Evolutionary conservation across 148 eudicot species (phyloP).

Genomic region (Camellia japonica): DNA sequence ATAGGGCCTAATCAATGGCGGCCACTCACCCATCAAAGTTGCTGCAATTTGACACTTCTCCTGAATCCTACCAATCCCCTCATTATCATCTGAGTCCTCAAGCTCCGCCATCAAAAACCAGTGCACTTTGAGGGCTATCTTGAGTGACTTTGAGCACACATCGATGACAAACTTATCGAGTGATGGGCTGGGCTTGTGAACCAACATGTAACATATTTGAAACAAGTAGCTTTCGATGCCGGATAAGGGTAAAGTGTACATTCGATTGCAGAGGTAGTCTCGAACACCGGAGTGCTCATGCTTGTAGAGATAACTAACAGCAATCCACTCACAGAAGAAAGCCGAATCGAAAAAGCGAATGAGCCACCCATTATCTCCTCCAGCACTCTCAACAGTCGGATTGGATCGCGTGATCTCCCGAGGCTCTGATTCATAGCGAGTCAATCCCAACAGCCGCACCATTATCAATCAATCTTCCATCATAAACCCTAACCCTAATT

Average conservation of each 20-base stretch:
- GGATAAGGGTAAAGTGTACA: constrained; percentile 86
- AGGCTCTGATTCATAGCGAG: constrained; percentile 67
- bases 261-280: constrained; percentile 89
- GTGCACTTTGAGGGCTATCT: constrained; percentile 89
- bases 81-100: constrained; percentile 92
- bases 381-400: constrained; percentile 61
- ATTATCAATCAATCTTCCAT: constrained; percentile 42
- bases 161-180: constrained; percentile 94
- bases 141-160: constrained; percentile 69
- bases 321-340: constrained; percentile 99
- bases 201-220: constrained; percentile 90
- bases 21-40: constrained; percentile 94
- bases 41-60: constrained; percentile 97
- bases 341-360: constrained; percentile 95
- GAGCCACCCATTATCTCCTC: constrained; percentile 92
- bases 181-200: constrained; percentile 95
- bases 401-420: constrained; percentile 83
- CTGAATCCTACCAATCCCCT: constrained; percentile 91
- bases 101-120: constrained; percentile 98
- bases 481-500: constrained; percentile 36
- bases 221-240: constrained; percentile 95
- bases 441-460: constrained; percentile 80
- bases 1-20: constrained; percentile 71
- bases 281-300: constrained; percentile 92
- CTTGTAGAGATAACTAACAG: constrained; percentile 94